Evolutionary conservation across 805 yeast genomes (phyloP), one percentile per base, ranked within the genome.

Genomic region (Candida tammaniensis): DNA sequence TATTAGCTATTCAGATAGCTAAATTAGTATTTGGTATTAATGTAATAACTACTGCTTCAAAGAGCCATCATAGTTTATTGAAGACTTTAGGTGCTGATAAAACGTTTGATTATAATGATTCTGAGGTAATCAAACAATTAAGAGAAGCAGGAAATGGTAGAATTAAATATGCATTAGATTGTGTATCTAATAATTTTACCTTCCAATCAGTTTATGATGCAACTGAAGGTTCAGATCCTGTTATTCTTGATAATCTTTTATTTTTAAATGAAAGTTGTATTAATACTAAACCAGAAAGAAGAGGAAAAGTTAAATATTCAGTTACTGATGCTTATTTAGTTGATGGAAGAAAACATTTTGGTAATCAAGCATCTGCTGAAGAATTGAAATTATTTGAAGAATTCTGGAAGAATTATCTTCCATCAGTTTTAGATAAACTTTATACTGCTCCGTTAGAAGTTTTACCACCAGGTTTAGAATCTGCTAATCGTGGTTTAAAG

Each of bases 401-500:
- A 26, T 56, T 55, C 40, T 57, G 62, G 64, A 17, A 30, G 5
- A 27, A 45, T 4, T 23, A 37, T 8, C 37, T 58, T 19, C 58
- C 60, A 16, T 33, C 41, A 10, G 27, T 34, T 21, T n/a, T 55
- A n/a, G 25, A 25, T 3, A 14, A 47, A 20, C 25, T 60, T n/a
- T 42, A 44, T 29, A 38, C 51, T 11, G 29, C 55, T 7, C 39
- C 43, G 17, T 50, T 60, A 40, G 39, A 30, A 33, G 58, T 59
- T 10, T 51, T 60, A 35, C 13, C 41, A 22, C 18, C 40, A 18
- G 66, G 64, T 7, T 48, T 57, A 13, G 55, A 46, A 17, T 40
- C 52, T 30, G 56, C 42, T 14, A 61, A 66, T 27, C 62, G 60
- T 33, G 74, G 69, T 7, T 49, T 70, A 12, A 45, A 46, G 2